phyloP scores from a whole-genome alignment of 345 rosid genomes.

The Salix arbutifolia region DNA sequence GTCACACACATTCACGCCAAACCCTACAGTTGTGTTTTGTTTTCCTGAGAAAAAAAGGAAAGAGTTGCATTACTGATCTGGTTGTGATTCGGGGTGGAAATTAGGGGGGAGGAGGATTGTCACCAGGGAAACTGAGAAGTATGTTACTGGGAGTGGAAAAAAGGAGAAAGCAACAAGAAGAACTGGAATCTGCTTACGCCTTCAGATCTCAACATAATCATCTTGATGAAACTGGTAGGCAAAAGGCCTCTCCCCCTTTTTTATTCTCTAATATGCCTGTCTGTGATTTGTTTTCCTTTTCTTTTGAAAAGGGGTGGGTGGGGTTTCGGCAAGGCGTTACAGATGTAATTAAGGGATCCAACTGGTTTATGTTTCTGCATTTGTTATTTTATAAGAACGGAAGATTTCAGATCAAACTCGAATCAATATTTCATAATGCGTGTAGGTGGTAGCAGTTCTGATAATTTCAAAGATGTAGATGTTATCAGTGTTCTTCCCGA shows the following conservation, averaged over 20 bases:
- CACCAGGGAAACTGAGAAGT: constrained; percentile 69
- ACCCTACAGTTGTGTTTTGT: neutral
- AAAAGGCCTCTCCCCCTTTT: neutral
- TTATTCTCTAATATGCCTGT: neutral
- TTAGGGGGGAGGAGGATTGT: constrained; percentile 53
- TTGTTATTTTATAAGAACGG: neutral
- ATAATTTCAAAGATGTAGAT: constrained; percentile 80
- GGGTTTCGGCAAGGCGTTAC: neutral
- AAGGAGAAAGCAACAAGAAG: constrained; percentile 50
- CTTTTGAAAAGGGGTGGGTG: neutral
- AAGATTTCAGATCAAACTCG: neutral
- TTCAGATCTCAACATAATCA: constrained; percentile 50
- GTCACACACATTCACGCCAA: neutral
- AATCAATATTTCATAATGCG: neutral
- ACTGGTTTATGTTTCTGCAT: neutral
- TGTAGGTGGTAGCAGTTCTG: constrained; percentile 50
- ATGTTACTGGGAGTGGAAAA: constrained; percentile 68
- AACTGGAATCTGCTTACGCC: constrained; percentile 42
- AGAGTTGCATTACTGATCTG: neutral
- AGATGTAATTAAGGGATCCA: neutral
- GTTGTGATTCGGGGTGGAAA: neutral
- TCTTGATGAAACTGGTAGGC: constrained; percentile 46
- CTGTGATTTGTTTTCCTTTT: neutral
- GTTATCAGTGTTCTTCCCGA: constrained; percentile 61
- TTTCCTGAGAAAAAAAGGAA: neutral